phyloP scores from a whole-genome alignment of 2,329 filamentous ascomycete genomes.

The Aureobasidium sp. region DNA sequence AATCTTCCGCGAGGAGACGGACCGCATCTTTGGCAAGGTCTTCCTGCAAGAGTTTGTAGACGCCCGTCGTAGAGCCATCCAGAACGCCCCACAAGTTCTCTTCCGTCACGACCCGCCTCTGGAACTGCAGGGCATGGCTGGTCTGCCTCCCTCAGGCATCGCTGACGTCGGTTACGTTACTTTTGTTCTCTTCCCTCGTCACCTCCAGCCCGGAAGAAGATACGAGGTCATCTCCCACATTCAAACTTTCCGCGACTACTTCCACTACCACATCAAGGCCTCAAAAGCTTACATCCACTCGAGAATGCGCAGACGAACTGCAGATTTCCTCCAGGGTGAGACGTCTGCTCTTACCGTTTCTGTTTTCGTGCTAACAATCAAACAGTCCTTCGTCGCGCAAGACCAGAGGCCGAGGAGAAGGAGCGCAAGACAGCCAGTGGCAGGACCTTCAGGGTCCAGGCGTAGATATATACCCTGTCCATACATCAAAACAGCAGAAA shows the following conservation, averaged over 20 bases:
- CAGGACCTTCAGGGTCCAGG: conserved; percentile 71
- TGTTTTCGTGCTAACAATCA: neutral
- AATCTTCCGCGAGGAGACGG: conserved; percentile 94
- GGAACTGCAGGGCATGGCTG: conserved; percentile 78
- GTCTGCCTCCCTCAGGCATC: conserved; percentile 64
- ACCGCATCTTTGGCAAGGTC: conserved; percentile 93
- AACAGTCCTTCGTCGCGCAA: conserved; percentile 84
- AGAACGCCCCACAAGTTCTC: conserved; percentile 97
- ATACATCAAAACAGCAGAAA: conserved; percentile 5
- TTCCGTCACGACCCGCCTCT: conserved; percentile 92
- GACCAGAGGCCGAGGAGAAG: conserved; percentile 93
- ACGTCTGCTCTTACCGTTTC: neutral
- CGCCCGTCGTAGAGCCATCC: conserved; percentile 84
- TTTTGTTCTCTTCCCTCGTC: conserved; percentile 93
- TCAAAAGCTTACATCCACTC: conserved; percentile 99
- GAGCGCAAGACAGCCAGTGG: conserved; percentile 98
- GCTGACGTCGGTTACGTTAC: conserved; percentile 96
- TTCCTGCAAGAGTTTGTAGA: conserved; percentile 99
- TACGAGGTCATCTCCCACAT: conserved; percentile 97
- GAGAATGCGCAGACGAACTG: conserved; percentile 92
- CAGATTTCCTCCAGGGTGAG: conserved; percentile 93
- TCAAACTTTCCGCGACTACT: conserved; percentile 99
- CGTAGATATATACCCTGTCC: conserved; percentile 15
- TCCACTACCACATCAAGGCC: conserved; percentile 99
- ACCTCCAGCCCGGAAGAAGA: conserved; percentile 82